phyloP scores from a whole-genome alignment of 768 basidiomycete genomes.

The Coprinopsis strossmayeri region DNA sequence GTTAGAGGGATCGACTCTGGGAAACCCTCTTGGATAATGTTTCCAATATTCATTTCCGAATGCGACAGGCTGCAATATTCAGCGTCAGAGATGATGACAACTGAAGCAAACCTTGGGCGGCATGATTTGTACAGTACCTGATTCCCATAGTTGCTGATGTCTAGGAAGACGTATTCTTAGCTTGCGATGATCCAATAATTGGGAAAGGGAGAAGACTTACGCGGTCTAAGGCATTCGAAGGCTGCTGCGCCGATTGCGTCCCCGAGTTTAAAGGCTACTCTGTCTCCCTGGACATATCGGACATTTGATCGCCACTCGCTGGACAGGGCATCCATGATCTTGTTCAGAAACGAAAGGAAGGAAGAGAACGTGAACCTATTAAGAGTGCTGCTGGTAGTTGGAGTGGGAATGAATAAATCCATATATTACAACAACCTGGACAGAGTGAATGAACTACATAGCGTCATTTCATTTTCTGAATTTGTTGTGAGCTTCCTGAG shows the following conservation, averaged over 20 bases:
- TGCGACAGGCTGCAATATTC: conserved; percentile 18
- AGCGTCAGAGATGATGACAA: no score
- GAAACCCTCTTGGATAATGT: conserved; percentile 26
- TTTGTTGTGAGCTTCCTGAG: background rate
- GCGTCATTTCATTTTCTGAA: background rate
- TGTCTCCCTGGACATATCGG: conserved; percentile 20
- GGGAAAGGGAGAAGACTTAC: conserved; percentile 17
- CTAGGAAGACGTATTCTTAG: conserved; percentile 11
- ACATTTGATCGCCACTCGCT: conserved; percentile 23
- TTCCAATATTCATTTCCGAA: conserved; percentile 23
- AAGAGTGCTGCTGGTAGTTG: background rate
- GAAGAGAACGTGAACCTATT: background rate
- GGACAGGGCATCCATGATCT: conserved; percentile 24
- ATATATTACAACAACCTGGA: no score
- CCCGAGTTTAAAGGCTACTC: conserved; percentile 27
- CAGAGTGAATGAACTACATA: background rate
- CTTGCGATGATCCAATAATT: background rate
- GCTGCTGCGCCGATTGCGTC: conserved; percentile 24
- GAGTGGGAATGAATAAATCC: conserved; percentile 5
- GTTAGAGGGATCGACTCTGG: no score
- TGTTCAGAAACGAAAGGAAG: background rate
- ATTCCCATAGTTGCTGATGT: conserved; percentile 19
- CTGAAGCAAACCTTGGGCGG: background rate
- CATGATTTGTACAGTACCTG: conserved; percentile 16
- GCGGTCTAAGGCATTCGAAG: conserved; percentile 23